Evolutionary conservation across 768 basidiomycete species (phyloP), one percentile per base, ranked within the genome.

Genomic region (Leccinum truebloodii): DNA sequence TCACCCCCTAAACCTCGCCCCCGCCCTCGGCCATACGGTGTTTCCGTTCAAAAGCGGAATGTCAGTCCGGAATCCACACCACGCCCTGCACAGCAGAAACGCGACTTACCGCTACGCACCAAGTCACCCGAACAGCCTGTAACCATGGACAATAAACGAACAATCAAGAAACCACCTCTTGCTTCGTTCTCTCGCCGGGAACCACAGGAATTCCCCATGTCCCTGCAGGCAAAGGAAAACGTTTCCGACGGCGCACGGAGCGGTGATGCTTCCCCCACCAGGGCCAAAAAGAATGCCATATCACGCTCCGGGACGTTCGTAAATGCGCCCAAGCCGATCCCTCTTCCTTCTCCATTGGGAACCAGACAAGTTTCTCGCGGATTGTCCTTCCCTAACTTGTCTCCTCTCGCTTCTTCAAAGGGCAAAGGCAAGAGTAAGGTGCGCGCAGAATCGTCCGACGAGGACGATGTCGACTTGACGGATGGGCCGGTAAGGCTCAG

Each of bases 191-290:
- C 53, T 3, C 59, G 59, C 30, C 54, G 63, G 6, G 64, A 63
- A 57, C 65, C 57, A 18, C 72, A 69, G 16, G 64, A 61, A 39
- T 72, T 74, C 30, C 74, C 63, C 7, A 62, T 74, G 65, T 58
- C 59, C 8, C 34, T 59, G n/a, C 49, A 58, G 12, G 66, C 65
- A 34, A 74, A 74, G 57, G 63, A 69, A 41, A 69, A 71, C 7
- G 13, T 60, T 34, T 67, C 65, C 0, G 64, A 69, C 1, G 22
- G 58, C 12, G 28, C 63, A 18, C 4, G 55, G 37, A 64, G 57
- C 12, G 49, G 61, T 20, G 65, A 71, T 18, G 49, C 35, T 2
- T 50, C 60, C 4, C 50, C 67, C 6, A 51, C n/a, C 10, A 65
- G 53, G 55, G 13, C 57, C 10, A 66, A 64, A 32, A 68, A 66